Evolutionary conservation across 23 red algal genomes (phyloP), one percentile per base, ranked within the genome.

Genomic region (Gracilariopsis chorda): DNA sequence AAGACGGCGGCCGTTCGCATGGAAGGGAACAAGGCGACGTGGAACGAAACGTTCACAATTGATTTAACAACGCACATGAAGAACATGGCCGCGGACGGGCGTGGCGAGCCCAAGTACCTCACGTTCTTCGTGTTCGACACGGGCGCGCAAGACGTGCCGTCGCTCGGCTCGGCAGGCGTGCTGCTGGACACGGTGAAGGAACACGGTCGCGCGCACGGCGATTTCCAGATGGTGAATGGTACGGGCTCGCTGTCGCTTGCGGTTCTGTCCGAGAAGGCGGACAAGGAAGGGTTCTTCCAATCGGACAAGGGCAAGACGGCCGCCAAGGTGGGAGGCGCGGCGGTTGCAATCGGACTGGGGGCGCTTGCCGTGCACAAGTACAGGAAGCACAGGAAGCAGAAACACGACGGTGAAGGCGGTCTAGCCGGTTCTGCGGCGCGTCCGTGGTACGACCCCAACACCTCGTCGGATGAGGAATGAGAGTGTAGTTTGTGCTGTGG

Each of bases 71-170:
- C 83, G 39, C 35, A 75, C 20, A 27, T 76, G 13, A 88, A 88
- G 53, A 21, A 61, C 0, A 4, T 88, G 8, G 64, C 30, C 42
- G 83, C 83, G 13, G 83, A 60, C 44, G 64, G 68, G 9, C 43
- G 52, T 28, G 63, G 63, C 28, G 83, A 75, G 83, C 83, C 83
- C 68, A 88, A 59, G 39, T 88, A 88, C 51, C 48, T 88, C 48
- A 88, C 83, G 27, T 88, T 88, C 51, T 88, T 88, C 83, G 63
- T 76, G 44, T 88, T 88, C 41, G 83, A 88, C 53, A 88, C 83
- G 33, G 83, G 83, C 63, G 49, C 43, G 47, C 64, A 33, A n/a
- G 83, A 64, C 64, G 83, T 88, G 53, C 83, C 83, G 37, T 71
- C 83, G 44, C 83, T 88, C 39, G 83, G 83, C 9, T 88, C 83